These are phyloP conservation scores for Cladobotryum mycophilum DNA, from an alignment of 2,329 filamentous ascomycete genomes.

Conservation along the genomic window DNA sequence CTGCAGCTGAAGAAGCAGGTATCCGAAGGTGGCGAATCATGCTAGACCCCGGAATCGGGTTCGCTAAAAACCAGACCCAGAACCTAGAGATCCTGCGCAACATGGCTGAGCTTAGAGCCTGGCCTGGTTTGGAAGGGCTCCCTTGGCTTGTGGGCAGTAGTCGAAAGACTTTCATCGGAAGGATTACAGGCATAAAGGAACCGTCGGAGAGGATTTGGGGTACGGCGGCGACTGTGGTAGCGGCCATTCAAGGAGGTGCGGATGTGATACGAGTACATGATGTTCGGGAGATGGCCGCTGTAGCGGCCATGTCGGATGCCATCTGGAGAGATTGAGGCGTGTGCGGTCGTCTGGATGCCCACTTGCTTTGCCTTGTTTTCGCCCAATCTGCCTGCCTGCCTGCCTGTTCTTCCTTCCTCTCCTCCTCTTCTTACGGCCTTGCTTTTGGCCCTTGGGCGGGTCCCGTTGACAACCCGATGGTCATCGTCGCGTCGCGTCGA, in stretches of 20 bases:
- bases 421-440: background rate
- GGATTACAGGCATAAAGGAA: conserved; percentile 67
- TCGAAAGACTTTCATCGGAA: conserved; percentile 83
- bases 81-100: conserved; percentile 73
- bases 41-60: conserved; percentile 88
- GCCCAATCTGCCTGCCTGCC: background rate
- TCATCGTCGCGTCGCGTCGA: background rate
- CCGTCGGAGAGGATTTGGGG: conserved; percentile 71
- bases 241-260: conserved; percentile 78
- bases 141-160: conserved; percentile 89
- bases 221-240: conserved; percentile 81
- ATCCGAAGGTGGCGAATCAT: conserved; percentile 91
- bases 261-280: conserved; percentile 93
- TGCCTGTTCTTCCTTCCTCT: background rate
- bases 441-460: background rate
- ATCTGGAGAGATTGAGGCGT: conserved; percentile 58
- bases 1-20: conserved; percentile 70
- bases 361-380: background rate
- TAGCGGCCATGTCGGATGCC: conserved; percentile 85
- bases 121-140: conserved; percentile 59
- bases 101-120: conserved; percentile 57
- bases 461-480: too few relatives aligned
- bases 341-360: too few relatives aligned
- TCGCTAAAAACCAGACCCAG: conserved; percentile 76
- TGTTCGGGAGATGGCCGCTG: conserved; percentile 76